Evolutionary conservation across 495 filamentous ascomycete species (phyloP).

Genomic region (Gamarada debralockiae): DNA sequence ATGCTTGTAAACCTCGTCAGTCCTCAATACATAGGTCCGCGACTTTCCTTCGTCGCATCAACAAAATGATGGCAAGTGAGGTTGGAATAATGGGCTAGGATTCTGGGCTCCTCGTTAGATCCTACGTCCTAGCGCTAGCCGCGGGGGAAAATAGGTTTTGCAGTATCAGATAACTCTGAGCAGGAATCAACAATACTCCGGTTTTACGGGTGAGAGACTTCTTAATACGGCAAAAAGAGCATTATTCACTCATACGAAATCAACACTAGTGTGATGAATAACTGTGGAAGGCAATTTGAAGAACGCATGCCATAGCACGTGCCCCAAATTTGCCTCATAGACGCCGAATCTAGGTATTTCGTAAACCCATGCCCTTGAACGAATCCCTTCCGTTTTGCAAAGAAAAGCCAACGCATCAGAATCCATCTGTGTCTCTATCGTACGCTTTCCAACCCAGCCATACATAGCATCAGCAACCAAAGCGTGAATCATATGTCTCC

Average conservation of each 20-base stretch:
- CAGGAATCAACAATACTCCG: no score
- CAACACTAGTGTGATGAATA: no score
- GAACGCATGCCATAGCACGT: background rate
- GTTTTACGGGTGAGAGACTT: no score
- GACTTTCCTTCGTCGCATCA: background rate
- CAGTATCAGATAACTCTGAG: no score
- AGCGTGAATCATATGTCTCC: background rate
- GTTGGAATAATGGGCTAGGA: background rate
- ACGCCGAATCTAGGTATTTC: slow-evolving; percentile 5
- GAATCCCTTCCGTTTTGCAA: slow-evolving; percentile 1
- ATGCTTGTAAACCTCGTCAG: background rate
- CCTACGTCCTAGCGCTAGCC: no score
- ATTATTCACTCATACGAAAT: no score
- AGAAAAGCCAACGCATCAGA: slow-evolving; percentile 11
- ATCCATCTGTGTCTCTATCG: slow-evolving; percentile 8
- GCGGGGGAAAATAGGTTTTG: no score
- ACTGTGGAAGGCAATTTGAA: background rate
- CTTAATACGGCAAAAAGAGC: no score
- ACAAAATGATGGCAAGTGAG: background rate
- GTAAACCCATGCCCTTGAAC: background rate
- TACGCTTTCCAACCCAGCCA: slow-evolving; percentile 14
- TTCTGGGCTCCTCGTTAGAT: no score
- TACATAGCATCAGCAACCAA: no score
- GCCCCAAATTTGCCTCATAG: background rate
- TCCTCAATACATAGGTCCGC: background rate